Conservation (phyloP, 1,284 basidiomycete genomes). For the Gastroboletus turbinatus region DNA sequence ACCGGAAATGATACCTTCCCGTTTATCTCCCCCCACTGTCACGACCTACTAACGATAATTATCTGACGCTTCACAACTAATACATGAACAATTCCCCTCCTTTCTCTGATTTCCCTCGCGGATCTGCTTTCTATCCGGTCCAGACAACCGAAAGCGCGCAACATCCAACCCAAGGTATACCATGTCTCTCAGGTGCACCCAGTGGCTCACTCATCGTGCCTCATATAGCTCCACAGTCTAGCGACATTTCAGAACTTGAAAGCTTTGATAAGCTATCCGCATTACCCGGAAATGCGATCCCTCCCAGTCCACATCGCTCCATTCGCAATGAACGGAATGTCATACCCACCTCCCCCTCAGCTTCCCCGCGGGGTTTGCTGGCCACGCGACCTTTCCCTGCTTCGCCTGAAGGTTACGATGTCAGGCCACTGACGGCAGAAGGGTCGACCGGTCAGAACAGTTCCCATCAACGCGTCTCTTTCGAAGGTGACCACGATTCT, state of each 20-base stretch:
- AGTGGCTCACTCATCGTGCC: background rate
- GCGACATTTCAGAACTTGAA: slow-evolving; percentile 28
- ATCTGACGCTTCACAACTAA: slow-evolving; percentile 2
- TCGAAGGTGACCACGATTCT: slow-evolving; percentile 41
- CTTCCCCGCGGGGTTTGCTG: slow-evolving; percentile 22
- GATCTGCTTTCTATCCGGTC: background rate
- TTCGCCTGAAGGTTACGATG: slow-evolving; percentile 16
- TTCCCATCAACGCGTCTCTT: slow-evolving; percentile 39
- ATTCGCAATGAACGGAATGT: slow-evolving; percentile 19
- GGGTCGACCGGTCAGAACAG: slow-evolving; percentile 31
- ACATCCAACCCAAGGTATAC: slow-evolving; percentile 10
- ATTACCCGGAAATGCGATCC: slow-evolving; percentile 35
- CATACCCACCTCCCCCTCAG: slow-evolving; percentile 27
- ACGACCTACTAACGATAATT: slow-evolving; percentile 7
- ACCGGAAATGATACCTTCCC: background rate
- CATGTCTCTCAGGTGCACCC: background rate
- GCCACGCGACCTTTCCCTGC: slow-evolving; percentile 23
- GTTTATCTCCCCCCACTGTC: background rate
- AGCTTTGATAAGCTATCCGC: slow-evolving; percentile 43
- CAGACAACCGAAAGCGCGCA: slow-evolving; percentile 2
- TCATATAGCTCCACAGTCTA: slow-evolving; percentile 8
- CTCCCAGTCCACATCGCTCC: slow-evolving; percentile 28
- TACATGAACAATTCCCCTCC: slow-evolving; percentile 22
- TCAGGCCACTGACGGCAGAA: slow-evolving; percentile 29
- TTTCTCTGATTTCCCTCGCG: slow-evolving; percentile 26